phyloP scores from a whole-genome alignment of 176 grass and related monocot genomes.

The Carex littledalei region DNA sequence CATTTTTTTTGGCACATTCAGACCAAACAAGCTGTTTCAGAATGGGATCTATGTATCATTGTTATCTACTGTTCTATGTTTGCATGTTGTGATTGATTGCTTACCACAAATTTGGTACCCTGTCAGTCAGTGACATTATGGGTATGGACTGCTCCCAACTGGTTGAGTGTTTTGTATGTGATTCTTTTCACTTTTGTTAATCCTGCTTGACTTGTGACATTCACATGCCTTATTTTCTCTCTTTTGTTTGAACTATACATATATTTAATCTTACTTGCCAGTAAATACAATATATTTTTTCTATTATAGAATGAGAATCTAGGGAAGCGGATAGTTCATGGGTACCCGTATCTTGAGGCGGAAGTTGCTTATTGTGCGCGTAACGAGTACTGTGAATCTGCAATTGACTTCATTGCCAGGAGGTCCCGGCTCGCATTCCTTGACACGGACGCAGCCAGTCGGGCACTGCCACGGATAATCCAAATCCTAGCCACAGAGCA shows the following conservation, averaged over 20 bases:
- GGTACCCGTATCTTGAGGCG: constrained; percentile 86
- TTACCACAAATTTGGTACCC: not conserved
- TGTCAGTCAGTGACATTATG: not conserved
- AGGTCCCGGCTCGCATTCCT: constrained; percentile 81
- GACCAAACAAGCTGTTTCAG: not conserved
- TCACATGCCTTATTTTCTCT: constrained; percentile 4
- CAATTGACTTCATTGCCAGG: constrained; percentile 79
- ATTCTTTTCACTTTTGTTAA: not conserved
- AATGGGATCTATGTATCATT: not conserved
- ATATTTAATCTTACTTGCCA: not conserved
- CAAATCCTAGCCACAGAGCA: constrained; percentile 69
- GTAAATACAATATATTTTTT: not conserved
- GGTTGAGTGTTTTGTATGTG: not conserved
- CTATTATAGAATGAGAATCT: constrained; percentile 66
- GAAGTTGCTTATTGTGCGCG: constrained; percentile 97
- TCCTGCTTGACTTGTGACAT: not conserved
- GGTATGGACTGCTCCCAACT: not conserved
- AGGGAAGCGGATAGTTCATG: constrained; percentile 79
- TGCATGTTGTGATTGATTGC: not conserved
- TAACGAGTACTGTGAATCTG: constrained; percentile 77
- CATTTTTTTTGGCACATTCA: not conserved
- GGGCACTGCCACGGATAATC: constrained; percentile 67
- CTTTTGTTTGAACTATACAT: not conserved
- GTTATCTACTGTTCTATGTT: not conserved
- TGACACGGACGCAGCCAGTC: constrained; percentile 73